Evolutionary conservation across 495 filamentous ascomycete species (phyloP), one percentile per base, ranked within the genome.

Genomic region (Penicillium riverlandense): DNA sequence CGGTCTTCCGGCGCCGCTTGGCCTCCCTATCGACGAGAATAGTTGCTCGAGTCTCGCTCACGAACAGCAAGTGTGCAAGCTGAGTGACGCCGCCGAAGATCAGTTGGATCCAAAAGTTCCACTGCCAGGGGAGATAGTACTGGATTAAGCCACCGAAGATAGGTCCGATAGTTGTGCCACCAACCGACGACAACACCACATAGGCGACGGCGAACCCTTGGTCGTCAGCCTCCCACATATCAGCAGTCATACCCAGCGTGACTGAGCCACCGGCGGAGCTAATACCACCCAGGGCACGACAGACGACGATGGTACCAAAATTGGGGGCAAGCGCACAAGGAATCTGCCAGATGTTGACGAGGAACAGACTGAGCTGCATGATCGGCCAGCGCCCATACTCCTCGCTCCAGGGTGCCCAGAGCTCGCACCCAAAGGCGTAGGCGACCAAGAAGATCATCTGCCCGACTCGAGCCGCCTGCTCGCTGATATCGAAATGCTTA

Each of bases 361-460:
- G 57, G 35, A 78, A 70, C 34, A 89, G 61, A 41, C 76, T 83
- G 38, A 80, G 66, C 68, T 88, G 86, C 49, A 88, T 68, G 55
- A 88, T 74, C 2, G 78, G 79, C 70, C 80, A 83, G 37, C 86
- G 77, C n/a, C 86, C 86, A 37, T 84, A 71, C 52, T 90, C 86
- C 50, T 90, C 86, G 14, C 74, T 80, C 85, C 85, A 90, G 0
- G 86, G 86, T 0, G 86, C 86, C 85, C 85, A 90, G 0, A 90
- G 69, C 59, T 90, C 86, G 57, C 84, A 89, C 7, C 86, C 85
- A 54, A 90, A 87, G 16, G 83, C 84, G 53, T 89, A 89, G 4
- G 75, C 59, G 35, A 89, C 67, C 30, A 90, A 69, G 66, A 88
- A 90, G 39, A 86, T 74, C 49, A 78, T 77, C 29, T 84, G 80